Base-by-base conservation (phyloP, 2,329 filamentous ascomycete genomes). In the Penicillium rolfsii region DNA sequence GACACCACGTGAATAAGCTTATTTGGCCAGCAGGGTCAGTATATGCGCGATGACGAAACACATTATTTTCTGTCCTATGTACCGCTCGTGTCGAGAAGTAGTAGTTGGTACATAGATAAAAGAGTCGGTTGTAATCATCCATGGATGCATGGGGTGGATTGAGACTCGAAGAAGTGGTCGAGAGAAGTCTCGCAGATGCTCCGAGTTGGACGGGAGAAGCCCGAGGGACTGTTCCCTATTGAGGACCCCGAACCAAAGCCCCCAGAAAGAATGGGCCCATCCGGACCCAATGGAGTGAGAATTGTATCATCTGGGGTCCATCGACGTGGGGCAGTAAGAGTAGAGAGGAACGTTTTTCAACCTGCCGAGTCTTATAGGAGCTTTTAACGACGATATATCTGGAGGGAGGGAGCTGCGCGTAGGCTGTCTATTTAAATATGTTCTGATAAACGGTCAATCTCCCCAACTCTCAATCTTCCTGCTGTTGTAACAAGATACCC, bases 1-100 rank as follows among this genome's bases (percentile, higher is more conserved):
- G 36, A 45, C 28, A 45, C 28, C 38, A 16, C 33, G 55, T 50
- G 55, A 35, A 57, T 57, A 50, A 52, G 48, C 48, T 52, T 52
- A 45, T 45, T 58, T 45, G 22, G 28, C 48, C 11, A 41, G 7
- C 5, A 26, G 46, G 22, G 7, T 28, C 30, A 48, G 14, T 30
- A n/a, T 50, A 50, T 35, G 28, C 46, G 46, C 28, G n/a, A 35
- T 35, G 46, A 35, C 35, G 9, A n/a, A 22, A n/a, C n/a, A 14
- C 19, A 6, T n/a, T 35, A 50, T 6, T 11, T 19, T 11, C 9
- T 22, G 28, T 11, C 16, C 28, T 12, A 9, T 28, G 24, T 6
- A 35, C 22, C 43, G 36, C 36, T 43, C 45, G 55, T 41, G 33
- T 57, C 35, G 16, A 50, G 55, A 12, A 48, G 24, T 40, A 22